Conservation (phyloP, 2,329 filamentous ascomycete species). For the Cordyceps fumosorosea region DNA sequence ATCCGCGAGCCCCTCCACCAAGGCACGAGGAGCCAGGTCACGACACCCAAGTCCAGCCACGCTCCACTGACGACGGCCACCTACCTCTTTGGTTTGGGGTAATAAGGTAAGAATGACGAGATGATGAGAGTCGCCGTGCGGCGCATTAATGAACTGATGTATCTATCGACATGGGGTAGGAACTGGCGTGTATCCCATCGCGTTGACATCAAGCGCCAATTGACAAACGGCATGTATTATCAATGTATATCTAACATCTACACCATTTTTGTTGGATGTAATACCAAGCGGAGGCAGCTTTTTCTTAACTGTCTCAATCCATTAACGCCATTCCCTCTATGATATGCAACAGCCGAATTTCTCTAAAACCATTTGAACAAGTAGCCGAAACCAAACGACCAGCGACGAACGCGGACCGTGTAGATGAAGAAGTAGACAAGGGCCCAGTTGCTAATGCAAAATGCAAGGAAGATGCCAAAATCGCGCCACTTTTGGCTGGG, state of each 20-base stretch:
- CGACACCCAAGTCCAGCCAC: background rate
- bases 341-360: background rate
- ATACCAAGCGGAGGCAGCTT: background rate
- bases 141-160: background rate
- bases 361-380: constrained; percentile 12
- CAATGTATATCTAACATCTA: background rate
- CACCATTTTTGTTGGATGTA: background rate
- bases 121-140: background rate
- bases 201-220: background rate
- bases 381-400: constrained; percentile 10
- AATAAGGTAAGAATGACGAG: background rate
- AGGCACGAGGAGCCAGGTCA: background rate
- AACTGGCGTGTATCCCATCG: background rate
- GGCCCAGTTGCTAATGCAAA: constrained; percentile 63
- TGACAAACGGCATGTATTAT: background rate
- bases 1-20: background rate
- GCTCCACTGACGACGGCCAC: background rate
- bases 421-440: constrained; percentile 74
- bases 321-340: constrained; percentile 2
- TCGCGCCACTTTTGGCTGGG: constrained; percentile 59
- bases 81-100: background rate
- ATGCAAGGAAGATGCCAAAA: constrained; percentile 67
- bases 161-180: background rate
- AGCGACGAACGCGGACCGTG: constrained; percentile 24
- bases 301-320: background rate